phyloP scores from a whole-genome alignment of 1,284 basidiomycete genomes.

The Lignosus rhinocerotis region DNA sequence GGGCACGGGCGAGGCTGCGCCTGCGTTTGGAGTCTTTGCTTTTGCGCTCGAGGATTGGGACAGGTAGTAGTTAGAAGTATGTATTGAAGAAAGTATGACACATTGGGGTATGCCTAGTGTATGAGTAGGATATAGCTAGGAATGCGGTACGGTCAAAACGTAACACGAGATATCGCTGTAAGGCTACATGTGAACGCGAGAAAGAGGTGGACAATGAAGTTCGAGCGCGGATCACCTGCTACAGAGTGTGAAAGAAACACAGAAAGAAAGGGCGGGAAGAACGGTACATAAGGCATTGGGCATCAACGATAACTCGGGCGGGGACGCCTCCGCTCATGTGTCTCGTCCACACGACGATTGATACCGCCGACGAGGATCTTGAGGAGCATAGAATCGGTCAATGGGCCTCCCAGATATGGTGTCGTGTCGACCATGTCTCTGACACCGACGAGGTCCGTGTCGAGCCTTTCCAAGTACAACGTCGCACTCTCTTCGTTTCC shows the following conservation, averaged over 20 bases:
- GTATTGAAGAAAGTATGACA: too few relatives aligned
- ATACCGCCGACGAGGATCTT: constrained; percentile 63
- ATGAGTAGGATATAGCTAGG: too few relatives aligned
- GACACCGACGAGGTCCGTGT: constrained; percentile 44
- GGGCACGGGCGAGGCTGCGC: constrained; percentile 52
- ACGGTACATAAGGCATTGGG: not conserved
- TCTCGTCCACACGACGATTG: constrained; percentile 51
- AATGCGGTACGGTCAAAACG: not conserved
- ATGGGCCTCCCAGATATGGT: constrained; percentile 41
- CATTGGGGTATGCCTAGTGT: too few relatives aligned
- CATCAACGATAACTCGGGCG: not conserved
- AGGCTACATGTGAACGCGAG: not conserved
- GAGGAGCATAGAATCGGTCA: constrained; percentile 45
- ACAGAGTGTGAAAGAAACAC: not conserved
- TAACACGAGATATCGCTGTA: not conserved
- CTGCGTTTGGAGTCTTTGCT: constrained; percentile 70
- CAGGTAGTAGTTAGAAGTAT: constrained; percentile 24
- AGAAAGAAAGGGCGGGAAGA: not conserved
- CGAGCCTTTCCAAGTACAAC: constrained; percentile 46
- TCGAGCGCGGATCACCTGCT: too few relatives aligned
- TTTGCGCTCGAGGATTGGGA: constrained; percentile 86
- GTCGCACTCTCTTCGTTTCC: constrained; percentile 47
- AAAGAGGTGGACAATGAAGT: not conserved
- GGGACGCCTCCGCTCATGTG: constrained; percentile 24
- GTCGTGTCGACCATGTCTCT: constrained; percentile 63